A percentile compares a stretch with the other conserved stretches of the same genome.
Evolutionary conservation across 2,329 filamentous ascomycete species (phyloP).

Genomic region (Venturia asperata): DNA sequence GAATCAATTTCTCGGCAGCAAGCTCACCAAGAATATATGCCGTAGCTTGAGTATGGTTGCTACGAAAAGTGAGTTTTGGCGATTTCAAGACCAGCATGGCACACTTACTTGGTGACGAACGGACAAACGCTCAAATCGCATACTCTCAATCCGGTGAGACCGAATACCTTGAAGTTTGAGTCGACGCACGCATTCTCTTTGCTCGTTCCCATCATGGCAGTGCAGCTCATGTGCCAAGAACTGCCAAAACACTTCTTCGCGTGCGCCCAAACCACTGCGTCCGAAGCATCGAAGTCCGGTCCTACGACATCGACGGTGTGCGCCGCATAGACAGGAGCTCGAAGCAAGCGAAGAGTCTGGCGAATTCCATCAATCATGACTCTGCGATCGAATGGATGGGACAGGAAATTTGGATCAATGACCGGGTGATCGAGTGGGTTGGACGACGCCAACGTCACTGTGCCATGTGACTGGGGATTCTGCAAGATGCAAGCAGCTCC

Average conservation of each 20-base stretch:
- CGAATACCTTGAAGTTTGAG: slow-evolving; percentile 33
- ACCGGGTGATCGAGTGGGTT: slow-evolving; percentile 44
- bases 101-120: slow-evolving; percentile 28
- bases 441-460: slow-evolving; percentile 46
- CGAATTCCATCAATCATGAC: slow-evolving; percentile 44
- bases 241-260: slow-evolving; percentile 41
- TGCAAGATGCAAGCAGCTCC: slow-evolving; percentile 6
- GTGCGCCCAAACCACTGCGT: slow-evolving; percentile 47
- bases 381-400: slow-evolving; percentile 48
- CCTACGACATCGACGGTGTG: slow-evolving; percentile 37
- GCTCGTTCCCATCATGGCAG: slow-evolving; percentile 49
- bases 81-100: background rate
- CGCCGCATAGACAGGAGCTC: slow-evolving; percentile 39
- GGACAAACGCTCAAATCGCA: slow-evolving; percentile 40
- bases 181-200: slow-evolving; percentile 36
- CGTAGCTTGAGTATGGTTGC: slow-evolving; percentile 44
- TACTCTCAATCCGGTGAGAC: slow-evolving; percentile 34
- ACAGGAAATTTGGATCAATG: slow-evolving; percentile 41
- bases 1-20: slow-evolving; percentile 44
- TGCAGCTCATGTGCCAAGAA: slow-evolving; percentile 52
- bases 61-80: background rate
- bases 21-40: slow-evolving; percentile 49
- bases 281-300: slow-evolving; percentile 40
- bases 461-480: slow-evolving; percentile 34
- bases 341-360: slow-evolving; percentile 37